phyloP scores from a whole-genome alignment of 2,329 filamentous ascomycete species.

The Exophiala phaeomuriformis region DNA sequence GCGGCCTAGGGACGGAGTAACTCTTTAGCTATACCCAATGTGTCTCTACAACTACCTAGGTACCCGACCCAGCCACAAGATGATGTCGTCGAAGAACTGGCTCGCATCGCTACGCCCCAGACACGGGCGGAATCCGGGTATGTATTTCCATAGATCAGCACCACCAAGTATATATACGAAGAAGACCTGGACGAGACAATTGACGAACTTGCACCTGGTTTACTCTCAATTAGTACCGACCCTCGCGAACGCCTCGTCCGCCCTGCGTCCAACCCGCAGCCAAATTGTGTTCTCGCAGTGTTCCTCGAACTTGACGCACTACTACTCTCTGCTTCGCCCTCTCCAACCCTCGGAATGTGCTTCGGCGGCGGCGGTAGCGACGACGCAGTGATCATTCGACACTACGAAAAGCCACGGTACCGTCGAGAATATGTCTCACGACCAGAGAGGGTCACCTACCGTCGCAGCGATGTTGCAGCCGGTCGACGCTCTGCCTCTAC shows the following conservation, averaged over 20 bases:
- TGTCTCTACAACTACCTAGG: neutral
- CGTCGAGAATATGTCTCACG: constrained; percentile 22
- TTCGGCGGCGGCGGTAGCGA: constrained; percentile 19
- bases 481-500: constrained; percentile 19
- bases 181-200: too few relatives aligned
- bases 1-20: too few relatives aligned
- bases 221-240: too few relatives aligned
- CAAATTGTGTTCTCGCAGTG: too few relatives aligned
- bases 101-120: neutral
- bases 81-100: neutral
- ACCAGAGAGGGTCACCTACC: constrained; percentile 19
- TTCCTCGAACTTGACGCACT: neutral
- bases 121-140: neutral
- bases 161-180: too few relatives aligned
- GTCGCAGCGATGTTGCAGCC: constrained; percentile 12
- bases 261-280: too few relatives aligned
- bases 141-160: neutral
- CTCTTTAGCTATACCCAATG: too few relatives aligned
- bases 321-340: neutral
- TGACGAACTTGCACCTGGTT: too few relatives aligned
- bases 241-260: too few relatives aligned
- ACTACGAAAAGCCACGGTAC: constrained; percentile 20
- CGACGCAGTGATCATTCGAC: constrained; percentile 19
- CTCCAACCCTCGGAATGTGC: constrained; percentile 15
- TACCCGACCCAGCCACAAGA: neutral